Evolutionary conservation across 345 rosid species (phyloP).

Genomic region (Rhodamnia rubescens): DNA sequence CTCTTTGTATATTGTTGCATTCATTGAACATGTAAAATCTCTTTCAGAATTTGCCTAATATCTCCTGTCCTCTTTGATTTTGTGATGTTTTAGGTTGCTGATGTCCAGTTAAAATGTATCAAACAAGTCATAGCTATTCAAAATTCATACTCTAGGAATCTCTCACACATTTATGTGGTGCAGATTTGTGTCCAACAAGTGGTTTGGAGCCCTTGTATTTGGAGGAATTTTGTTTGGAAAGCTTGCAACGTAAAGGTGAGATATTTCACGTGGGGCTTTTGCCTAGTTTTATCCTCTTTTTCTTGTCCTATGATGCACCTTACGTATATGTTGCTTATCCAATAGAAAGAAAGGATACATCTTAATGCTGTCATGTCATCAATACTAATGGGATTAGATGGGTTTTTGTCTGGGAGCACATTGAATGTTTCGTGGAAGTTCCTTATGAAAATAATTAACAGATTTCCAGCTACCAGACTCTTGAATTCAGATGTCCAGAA

Average conservation of each 20-base stretch:
- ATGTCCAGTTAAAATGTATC: not conserved
- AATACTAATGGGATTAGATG: not conserved
- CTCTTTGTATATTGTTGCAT: not conserved
- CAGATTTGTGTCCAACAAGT: slow-evolving; percentile 89
- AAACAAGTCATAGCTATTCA: not conserved
- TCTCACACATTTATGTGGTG: not conserved
- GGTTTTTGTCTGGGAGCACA: not conserved
- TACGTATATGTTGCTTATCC: not conserved
- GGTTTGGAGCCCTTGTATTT: slow-evolving; percentile 79
- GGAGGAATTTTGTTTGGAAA: slow-evolving; percentile 72
- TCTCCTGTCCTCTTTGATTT: not conserved
- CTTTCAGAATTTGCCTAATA: not conserved
- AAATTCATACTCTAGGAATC: not conserved
- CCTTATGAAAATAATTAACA: not conserved
- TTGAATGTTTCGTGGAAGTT: not conserved
- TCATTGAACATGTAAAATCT: not conserved
- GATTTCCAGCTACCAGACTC: not conserved
- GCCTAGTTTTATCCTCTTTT: not conserved
- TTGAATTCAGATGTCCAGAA: not conserved
- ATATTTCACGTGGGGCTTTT: not conserved
- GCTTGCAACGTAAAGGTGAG: slow-evolving; percentile 16
- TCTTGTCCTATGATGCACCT: not conserved
- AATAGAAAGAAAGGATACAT: not conserved
- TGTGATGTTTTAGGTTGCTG: too few species aligned
- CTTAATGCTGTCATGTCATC: not conserved